These are phyloP conservation scores for Mercurialis annua DNA, from an alignment of 345 rosid genomes.

Conservation along the genomic window DNA sequence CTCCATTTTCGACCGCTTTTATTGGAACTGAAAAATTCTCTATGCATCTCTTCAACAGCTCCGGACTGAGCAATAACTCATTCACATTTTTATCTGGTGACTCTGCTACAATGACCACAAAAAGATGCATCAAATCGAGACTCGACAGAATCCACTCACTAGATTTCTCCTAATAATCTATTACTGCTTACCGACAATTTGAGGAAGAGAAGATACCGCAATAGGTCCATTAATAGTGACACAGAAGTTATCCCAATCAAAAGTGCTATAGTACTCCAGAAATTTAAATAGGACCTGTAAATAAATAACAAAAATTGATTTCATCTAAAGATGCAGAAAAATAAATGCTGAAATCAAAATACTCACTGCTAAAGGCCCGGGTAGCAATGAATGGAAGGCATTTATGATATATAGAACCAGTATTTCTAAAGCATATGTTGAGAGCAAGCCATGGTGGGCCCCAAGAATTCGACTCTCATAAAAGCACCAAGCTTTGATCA, in stretches of 20 bases:
- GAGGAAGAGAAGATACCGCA: conserved; percentile 59
- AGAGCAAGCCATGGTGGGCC: conserved; percentile 35
- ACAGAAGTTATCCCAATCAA: conserved; percentile 92
- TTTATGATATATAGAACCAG: conserved; percentile 24
- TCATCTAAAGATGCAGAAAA: conserved; percentile 4
- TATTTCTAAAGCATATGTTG: conserved; percentile 35
- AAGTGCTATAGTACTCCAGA: conserved; percentile 92
- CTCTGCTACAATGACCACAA: conserved; percentile 41
- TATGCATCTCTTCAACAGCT: conserved; percentile 56
- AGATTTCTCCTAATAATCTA: neutral
- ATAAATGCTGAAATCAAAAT: neutral
- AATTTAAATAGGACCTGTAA: conserved; percentile 74
- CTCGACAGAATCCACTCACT: conserved; percentile 1
- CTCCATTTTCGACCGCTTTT: conserved; percentile 52
- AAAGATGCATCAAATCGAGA: neutral
- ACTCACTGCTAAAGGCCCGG: conserved; percentile 33
- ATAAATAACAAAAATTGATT: neutral
- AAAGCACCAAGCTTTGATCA: conserved; percentile 40
- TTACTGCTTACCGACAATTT: conserved; percentile 53
- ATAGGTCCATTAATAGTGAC: conserved; percentile 77
- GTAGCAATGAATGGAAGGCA: conserved; percentile 24
- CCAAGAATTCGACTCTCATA: conserved; percentile 43
- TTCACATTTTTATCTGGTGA: conserved; percentile 51
- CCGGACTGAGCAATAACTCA: conserved; percentile 58
- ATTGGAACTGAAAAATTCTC: conserved; percentile 57